Evolutionary conservation across 345 rosid species (phyloP), one percentile per base, ranked within the genome.

Genomic region (Pugionium dolabratum): DNA sequence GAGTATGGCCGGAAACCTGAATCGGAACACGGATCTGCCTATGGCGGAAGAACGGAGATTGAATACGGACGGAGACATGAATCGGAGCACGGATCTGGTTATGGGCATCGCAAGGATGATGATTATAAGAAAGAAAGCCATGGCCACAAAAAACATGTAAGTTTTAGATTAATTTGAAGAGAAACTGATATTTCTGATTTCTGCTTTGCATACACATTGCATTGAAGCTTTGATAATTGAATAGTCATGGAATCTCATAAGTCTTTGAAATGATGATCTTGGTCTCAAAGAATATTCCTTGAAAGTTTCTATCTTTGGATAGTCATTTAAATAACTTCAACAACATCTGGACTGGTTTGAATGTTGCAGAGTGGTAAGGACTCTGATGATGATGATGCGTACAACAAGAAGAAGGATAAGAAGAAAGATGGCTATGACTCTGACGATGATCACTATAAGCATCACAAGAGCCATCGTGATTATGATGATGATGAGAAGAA

Each of bases 141-240:
- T 57, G 84, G 84, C 44, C 79, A 91, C 83, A 87, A 86, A 78
- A 86, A 87, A 79, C 61, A 93, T 62, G 98, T 93, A 45, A 81
- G 86, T 70, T 52, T 70, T 51, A 46, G 34, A 6, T 18, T 4
- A 6, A 11, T 25, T 33, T 29, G 7, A 9, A 10, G 35, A 28
- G 11, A 35, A 57, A 39, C 4, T 40, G 26, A 5, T 34, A 2
- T 40, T 10, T 7, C 9, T 8, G n/a, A 4, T 40, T 40, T 40
- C 44, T 37, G 18, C 18, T 18, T 18, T 18, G 18, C 18, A 18
- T 18, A 18, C 18, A 18, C 18, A 18, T 18, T 18, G 18, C 18
- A 18, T 18, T 18, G 18, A 44, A 59, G 64, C 26, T 33, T 7
- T 3, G 42, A 11, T 8, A 27, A 26, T 1, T 18, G 44, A 28